Evolutionary conservation across 192 early-diverging fungal genomes (phyloP).

Genomic region (Entomortierella beljakovae): DNA sequence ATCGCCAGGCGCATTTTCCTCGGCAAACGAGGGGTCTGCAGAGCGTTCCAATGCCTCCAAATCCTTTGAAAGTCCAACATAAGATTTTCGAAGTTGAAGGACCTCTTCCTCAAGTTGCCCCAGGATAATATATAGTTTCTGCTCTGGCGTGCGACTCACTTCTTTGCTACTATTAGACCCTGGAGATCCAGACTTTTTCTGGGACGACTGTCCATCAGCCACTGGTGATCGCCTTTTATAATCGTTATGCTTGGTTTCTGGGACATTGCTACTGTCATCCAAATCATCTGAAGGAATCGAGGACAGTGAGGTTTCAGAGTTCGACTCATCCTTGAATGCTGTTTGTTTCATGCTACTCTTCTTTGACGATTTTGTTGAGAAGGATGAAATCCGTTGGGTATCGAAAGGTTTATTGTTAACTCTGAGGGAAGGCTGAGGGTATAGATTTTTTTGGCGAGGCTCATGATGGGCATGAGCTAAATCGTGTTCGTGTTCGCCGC

Average conservation of each 20-base stretch:
- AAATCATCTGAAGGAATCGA: neutral
- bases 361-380: neutral
- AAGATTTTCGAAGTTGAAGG: conserved; percentile 25
- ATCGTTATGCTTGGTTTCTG: neutral
- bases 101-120: conserved; percentile 20
- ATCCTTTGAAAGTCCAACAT: conserved; percentile 17
- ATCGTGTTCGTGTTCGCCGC: conserved; percentile 12
- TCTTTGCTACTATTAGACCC: neutral
- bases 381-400: neutral
- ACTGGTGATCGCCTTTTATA: neutral
- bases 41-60: conserved; percentile 6
- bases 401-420: neutral
- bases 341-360: neutral
- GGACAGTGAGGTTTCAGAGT: conserved; percentile 10
- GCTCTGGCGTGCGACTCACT: conserved; percentile 6
- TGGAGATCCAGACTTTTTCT: neutral
- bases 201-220: neutral
- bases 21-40: neutral
- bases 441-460: neutral
- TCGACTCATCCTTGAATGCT: neutral
- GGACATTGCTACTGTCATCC: neutral
- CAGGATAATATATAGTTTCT: conserved; percentile 20
- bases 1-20: neutral
- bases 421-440: neutral
- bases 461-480: neutral